phyloP scores from a whole-genome alignment of 2,329 filamentous ascomycete species.

The Aureobasidium sp. region DNA sequence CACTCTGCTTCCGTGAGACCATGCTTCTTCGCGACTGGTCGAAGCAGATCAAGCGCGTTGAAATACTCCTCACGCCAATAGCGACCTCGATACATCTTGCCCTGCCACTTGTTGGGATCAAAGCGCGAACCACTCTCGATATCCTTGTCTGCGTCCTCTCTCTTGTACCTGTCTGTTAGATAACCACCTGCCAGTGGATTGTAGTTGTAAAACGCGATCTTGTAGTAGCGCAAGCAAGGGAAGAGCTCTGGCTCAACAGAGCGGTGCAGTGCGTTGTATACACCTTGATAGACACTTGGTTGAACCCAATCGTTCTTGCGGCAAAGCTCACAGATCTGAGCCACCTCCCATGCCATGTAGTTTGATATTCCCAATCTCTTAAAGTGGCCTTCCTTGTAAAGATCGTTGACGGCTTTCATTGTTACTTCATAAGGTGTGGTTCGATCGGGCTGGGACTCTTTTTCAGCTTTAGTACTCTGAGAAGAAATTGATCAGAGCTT shows the following conservation, averaged over 20 bases:
- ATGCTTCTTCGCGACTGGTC: conserved; percentile 33
- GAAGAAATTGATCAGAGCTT: not conserved
- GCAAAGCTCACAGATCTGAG: conserved; percentile 42
- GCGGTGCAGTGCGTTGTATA: conserved; percentile 36
- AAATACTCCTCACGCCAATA: conserved; percentile 41
- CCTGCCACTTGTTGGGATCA: conserved; percentile 36
- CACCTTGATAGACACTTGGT: conserved; percentile 43
- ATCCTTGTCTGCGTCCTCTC: conserved; percentile 31
- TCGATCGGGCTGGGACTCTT: conserved; percentile 35
- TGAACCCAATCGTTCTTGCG: conserved; percentile 35
- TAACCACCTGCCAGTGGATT: conserved; percentile 42
- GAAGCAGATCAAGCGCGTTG: conserved; percentile 37
- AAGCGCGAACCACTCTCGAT: conserved; percentile 33
- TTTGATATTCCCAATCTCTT: conserved; percentile 42
- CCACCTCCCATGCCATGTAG: conserved; percentile 42
- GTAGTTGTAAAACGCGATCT: conserved; percentile 37
- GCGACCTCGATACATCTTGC: conserved; percentile 30
- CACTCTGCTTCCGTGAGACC: conserved; percentile 37
- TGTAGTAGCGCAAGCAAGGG: conserved; percentile 37
- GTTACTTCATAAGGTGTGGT: conserved; percentile 41
- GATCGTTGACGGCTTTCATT: conserved; percentile 40
- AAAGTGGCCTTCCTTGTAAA: conserved; percentile 42
- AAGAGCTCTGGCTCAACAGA: conserved; percentile 37
- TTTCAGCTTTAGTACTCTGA: not conserved
- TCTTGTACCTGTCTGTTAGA: conserved; percentile 36